Conservation (phyloP, 2,329 filamentous ascomycete genomes). For the Diaporthe capsici region DNA sequence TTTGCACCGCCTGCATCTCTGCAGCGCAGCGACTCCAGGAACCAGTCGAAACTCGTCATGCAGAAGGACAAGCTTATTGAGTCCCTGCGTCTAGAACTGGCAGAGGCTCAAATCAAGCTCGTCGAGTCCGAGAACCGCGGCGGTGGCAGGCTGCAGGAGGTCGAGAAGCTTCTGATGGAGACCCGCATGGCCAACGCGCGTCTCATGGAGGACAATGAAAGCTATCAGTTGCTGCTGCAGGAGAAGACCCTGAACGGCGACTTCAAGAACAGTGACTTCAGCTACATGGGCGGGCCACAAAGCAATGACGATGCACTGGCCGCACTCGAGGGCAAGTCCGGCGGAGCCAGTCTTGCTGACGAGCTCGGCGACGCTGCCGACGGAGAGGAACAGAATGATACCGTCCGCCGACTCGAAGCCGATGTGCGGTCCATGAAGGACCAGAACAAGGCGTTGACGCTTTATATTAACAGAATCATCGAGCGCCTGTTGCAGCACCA, state of each 20-base stretch:
- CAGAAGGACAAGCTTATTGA: constrained; percentile 99
- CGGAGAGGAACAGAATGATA: constrained; percentile 66
- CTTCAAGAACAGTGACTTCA: constrained; percentile 86
- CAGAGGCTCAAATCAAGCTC: constrained; percentile 94
- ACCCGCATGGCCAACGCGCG: constrained; percentile 95
- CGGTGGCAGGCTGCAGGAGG: constrained; percentile 86
- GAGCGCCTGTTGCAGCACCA: constrained; percentile 94
- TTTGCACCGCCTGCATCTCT: constrained; percentile 90
- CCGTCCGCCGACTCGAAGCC: constrained; percentile 78
- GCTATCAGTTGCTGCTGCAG: constrained; percentile 93
- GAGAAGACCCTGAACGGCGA: constrained; percentile 97
- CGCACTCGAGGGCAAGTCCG: constrained; percentile 70
- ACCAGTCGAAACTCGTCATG: constrained; percentile 88
- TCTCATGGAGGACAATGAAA: constrained; percentile 98
- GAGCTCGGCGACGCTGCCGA: constrained; percentile 82
- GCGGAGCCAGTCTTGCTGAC: constrained; percentile 79
- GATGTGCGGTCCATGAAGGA: constrained; percentile 88
- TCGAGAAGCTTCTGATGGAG: constrained; percentile 92
- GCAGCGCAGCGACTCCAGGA: constrained; percentile 89
- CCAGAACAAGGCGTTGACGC: constrained; percentile 95
- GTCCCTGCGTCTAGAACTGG: constrained; percentile 89
- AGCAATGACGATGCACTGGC: constrained; percentile 75
- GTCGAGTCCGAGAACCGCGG: constrained; percentile 95
- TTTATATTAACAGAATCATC: constrained; percentile 99
- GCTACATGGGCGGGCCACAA: constrained; percentile 71